Evolutionary conservation across 306 rosid species (phyloP).

Genomic region (Quercus mongolica): DNA sequence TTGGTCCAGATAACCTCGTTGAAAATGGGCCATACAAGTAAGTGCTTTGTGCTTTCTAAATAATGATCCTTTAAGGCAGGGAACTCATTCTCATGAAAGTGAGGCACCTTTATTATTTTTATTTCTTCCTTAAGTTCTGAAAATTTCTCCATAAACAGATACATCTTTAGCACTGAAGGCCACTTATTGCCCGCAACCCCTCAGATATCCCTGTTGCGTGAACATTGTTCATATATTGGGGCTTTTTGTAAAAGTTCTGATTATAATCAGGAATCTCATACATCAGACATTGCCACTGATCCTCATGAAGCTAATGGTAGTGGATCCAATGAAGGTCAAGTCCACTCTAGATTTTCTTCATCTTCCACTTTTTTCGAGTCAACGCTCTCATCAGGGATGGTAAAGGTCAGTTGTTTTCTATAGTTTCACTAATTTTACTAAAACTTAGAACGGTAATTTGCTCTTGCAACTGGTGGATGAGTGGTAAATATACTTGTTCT

Average conservation of each 20-base stretch:
- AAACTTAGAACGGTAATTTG: not conserved
- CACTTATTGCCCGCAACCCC: constrained; percentile 91
- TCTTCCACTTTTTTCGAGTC: constrained; percentile 45
- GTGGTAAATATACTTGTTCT: not conserved
- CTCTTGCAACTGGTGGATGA: not conserved
- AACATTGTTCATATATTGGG: constrained; percentile 80
- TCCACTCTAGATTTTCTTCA: constrained; percentile 35
- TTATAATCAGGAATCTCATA: constrained; percentile 29
- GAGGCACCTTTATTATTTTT: not conserved
- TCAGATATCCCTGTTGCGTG: constrained; percentile 70
- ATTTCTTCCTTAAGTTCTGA: constrained; percentile 1
- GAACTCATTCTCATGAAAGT: constrained; percentile 9
- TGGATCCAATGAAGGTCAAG: constrained; percentile 36
- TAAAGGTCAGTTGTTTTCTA: constrained; percentile 55
- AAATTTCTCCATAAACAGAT: constrained; percentile 42
- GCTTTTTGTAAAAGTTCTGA: constrained; percentile 67
- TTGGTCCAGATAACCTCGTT: constrained; percentile 88
- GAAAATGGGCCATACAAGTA: constrained; percentile 98
- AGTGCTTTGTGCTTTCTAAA: constrained; percentile 27
- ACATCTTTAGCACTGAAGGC: constrained; percentile 94
- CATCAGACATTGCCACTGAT: constrained; percentile 41
- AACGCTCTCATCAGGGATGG: constrained; percentile 52
- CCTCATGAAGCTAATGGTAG: constrained; percentile 61
- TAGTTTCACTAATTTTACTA: not conserved
- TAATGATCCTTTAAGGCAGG: constrained; percentile 17